Conservation (phyloP, 345 rosid species). For the Brassica cretica region DNA sequence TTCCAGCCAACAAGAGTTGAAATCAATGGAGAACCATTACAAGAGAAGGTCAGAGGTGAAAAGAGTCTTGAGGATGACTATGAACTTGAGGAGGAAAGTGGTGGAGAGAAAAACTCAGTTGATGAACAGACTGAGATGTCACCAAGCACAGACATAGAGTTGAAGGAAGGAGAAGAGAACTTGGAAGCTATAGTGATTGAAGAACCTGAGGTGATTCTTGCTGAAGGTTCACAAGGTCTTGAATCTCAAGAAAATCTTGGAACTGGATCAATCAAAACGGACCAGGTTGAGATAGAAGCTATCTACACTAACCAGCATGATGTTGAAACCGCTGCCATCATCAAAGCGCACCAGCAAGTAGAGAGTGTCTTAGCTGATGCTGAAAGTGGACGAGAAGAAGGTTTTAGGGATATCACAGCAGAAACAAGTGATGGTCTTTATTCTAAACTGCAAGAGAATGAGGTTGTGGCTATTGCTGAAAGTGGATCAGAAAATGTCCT, state of each 20-base stretch:
- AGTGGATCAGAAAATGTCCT: conserved; percentile 1
- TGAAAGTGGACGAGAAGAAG: conserved; percentile 11
- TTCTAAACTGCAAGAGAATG: neutral
- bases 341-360: neutral
- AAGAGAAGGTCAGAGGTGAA: conserved; percentile 4
- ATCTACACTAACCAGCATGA: conserved; percentile 12
- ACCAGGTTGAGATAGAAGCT: neutral
- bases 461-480: neutral
- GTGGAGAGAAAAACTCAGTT: neutral
- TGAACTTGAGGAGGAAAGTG: conserved; percentile 8
- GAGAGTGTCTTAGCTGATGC: neutral
- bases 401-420: neutral
- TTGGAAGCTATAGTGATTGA: neutral
- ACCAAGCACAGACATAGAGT: conserved; percentile 7
- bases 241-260: neutral
- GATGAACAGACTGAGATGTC: conserved; percentile 11
- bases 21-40: conserved; percentile 12
- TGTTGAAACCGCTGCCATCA: conserved; percentile 11
- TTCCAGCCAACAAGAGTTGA: conserved; percentile 31
- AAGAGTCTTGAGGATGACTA: conserved; percentile 17
- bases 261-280: neutral
- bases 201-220: conserved; percentile 19
- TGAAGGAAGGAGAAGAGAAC: conserved; percentile 1
- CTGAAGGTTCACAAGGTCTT: conserved; percentile 10
- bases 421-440: conserved; percentile 19